Conservation (phyloP, 306 rosid species). For the Castanea mollissima region DNA sequence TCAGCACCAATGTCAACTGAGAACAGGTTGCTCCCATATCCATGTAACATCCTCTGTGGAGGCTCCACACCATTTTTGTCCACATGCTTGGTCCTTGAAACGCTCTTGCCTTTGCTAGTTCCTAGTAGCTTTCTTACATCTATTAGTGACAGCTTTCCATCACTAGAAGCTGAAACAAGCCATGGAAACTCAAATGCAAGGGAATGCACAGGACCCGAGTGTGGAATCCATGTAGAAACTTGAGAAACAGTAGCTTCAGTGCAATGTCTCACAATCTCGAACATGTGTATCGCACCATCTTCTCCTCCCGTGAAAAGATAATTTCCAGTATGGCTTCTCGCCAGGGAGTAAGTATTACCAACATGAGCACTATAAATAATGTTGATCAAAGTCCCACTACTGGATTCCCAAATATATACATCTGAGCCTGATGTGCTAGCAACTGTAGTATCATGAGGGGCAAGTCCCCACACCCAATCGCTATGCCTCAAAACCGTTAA, state of each 20-base stretch:
- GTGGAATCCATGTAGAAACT: constrained; percentile 81
- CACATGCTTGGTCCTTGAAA: constrained; percentile 31
- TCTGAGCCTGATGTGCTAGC: constrained; percentile 78
- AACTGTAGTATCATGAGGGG: constrained; percentile 69
- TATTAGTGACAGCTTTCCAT: constrained; percentile 77
- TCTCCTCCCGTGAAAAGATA: constrained; percentile 91
- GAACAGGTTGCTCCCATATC: constrained; percentile 65
- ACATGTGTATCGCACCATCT: constrained; percentile 88
- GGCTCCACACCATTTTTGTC: constrained; percentile 54
- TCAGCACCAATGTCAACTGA: constrained; percentile 80
- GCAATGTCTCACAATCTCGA: constrained; percentile 44
- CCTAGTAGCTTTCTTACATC: constrained; percentile 72
- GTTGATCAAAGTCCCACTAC: constrained; percentile 45
- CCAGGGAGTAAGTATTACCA: constrained; percentile 69
- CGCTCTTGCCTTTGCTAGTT: constrained; percentile 42
- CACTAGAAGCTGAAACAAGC: constrained; percentile 92
- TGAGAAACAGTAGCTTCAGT: constrained; percentile 29
- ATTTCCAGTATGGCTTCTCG: constrained; percentile 74
- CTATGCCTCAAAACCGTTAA: constrained; percentile 68
- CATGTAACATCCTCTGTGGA: constrained; percentile 93
- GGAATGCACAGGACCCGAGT: constrained; percentile 73
- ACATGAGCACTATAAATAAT: constrained; percentile 62
- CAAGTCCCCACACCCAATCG: constrained; percentile 94
- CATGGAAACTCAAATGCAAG: constrained; percentile 97
- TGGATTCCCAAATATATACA: constrained; percentile 82